Percentiles rank a stretch among this genome's conserved stretches.
Conservation (phyloP, 495 filamentous ascomycete species). For the Lindgomyces ingoldianus region DNA sequence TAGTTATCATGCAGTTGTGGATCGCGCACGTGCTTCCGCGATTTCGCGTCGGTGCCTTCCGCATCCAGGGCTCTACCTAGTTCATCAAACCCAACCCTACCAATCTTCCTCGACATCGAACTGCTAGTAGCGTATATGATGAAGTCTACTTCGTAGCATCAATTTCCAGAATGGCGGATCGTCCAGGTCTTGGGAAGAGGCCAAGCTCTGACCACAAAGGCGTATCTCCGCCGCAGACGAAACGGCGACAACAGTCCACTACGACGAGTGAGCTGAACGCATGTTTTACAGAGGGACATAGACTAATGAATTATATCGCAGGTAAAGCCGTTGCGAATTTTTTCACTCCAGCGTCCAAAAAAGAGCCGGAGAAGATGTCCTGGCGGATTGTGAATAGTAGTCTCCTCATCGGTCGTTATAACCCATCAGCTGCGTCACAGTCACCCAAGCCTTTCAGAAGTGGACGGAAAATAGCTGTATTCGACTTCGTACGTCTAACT, state of each 20-base stretch:
- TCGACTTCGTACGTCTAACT: conserved; percentile 73
- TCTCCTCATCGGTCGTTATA: conserved; percentile 75
- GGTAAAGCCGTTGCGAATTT: conserved; percentile 77
- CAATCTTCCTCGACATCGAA: neutral
- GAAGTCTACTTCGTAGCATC: neutral
- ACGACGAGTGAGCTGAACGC: conserved; percentile 80
- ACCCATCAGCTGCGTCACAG: conserved; percentile 42
- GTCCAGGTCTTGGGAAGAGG: conserved; percentile 31
- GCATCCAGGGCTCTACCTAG: neutral
- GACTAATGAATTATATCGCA: no score
- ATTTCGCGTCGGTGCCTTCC: conserved; percentile 5
- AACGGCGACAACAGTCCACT: conserved; percentile 64
- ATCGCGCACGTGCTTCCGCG: conserved; percentile 28
- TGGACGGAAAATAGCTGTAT: conserved; percentile 71
- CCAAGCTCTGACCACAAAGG: conserved; percentile 39
- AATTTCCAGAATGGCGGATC: conserved; percentile 2
- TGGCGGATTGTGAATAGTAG: conserved; percentile 72
- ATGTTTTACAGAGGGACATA: no score
- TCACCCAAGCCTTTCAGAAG: conserved; percentile 31
- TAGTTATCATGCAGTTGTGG: no score
- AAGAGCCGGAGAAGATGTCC: conserved; percentile 72
- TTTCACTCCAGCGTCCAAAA: conserved; percentile 86
- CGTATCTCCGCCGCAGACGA: conserved; percentile 62
- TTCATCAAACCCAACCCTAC: neutral
- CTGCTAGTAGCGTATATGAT: neutral